A percentile compares a stretch with the other conserved stretches of the same genome.
These are phyloP conservation scores for Picea sitchensis DNA, from an alignment of 75 land plant genomes.

Conservation along the genomic window DNA sequence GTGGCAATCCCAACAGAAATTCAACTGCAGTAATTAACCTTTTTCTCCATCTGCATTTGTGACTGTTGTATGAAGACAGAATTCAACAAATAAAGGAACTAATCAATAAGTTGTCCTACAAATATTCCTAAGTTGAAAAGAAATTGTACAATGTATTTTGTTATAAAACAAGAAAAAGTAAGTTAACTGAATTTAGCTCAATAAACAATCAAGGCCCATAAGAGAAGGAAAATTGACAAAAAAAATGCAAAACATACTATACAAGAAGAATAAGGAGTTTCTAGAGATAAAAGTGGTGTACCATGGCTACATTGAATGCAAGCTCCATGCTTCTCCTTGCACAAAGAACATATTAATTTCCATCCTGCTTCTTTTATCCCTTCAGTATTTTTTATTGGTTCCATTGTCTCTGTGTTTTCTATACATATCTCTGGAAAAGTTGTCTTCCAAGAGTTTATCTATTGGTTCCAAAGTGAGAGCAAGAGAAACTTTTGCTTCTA, in stretches of 20 bases:
- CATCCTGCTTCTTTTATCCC: constrained; percentile 61
- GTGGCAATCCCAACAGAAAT: too few relatives aligned
- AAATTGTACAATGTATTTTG: background rate
- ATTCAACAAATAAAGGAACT: background rate
- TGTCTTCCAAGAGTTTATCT: too few relatives aligned
- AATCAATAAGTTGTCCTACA: background rate
- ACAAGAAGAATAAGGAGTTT: background rate
- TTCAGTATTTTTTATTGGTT: constrained; percentile 74
- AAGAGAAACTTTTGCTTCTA: too few relatives aligned
- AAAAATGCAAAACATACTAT: constrained; percentile 5
- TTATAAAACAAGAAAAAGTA: background rate
- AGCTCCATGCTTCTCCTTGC: constrained; percentile 82
- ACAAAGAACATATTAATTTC: constrained; percentile 71
- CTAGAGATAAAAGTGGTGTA: constrained; percentile 18
- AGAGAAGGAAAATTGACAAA: constrained; percentile 12
- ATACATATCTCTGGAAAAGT: constrained; percentile 71
- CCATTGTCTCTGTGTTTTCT: constrained; percentile 65
- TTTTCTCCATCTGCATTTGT: background rate
- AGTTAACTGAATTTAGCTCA: background rate
- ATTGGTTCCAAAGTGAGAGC: too few relatives aligned
- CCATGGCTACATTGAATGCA: constrained; percentile 96
- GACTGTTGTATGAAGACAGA: background rate
- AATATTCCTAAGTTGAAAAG: background rate
- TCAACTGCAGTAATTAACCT: background rate
- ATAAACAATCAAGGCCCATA: background rate